Evolutionary conservation across 2,329 filamentous ascomycete genomes (phyloP), one percentile per base, ranked within the genome.

Genomic region (Aspergillus ochraceus): DNA sequence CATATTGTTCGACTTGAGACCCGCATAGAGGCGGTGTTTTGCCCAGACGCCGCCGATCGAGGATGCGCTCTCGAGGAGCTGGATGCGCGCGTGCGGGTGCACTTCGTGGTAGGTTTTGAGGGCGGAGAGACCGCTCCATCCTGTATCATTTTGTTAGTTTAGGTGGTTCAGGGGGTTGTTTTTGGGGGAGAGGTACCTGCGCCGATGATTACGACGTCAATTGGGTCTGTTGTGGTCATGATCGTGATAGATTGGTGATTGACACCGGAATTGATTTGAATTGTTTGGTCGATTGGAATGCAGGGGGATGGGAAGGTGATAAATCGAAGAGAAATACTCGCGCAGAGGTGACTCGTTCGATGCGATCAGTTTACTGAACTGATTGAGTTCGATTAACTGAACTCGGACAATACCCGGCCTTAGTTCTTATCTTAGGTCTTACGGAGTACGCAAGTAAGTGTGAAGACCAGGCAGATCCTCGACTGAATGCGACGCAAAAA

Each of bases 1-100:
- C 71, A 91, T 83, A 68, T 92, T 92, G 74, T 94, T 93, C 55
- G 85, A 87, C 67, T 87, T 89, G 52, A 94, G 80, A 1, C 85
- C 86, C 0, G 86, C 84, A 70, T 92, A 80, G 0, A 91, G 75
- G 1, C 89, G 83, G 42, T 88, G 79, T 58, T 85, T 79, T 9
- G 86, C 84, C 90, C 90, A 93, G 17, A 87, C 86, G 4, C 90
- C 90, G 1, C 90, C 90, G 5, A 88, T 68, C 0, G 84, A 83
- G 12, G 79, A 71, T 11, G 81, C 79, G 5, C 80, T 75, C 51
- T 91, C 89, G 30, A 90, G 75, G 10, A 91, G 69, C 1, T 81
- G 75, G 24, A 90, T 70, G 2, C 81, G 81, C 56, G 80, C 78
- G n/a, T 77, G 70, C 0, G 87, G 88, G 64, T 89, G 80, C 45